Conservation (phyloP, 768 basidiomycete genomes). For the Coprinopsis sp. region DNA sequence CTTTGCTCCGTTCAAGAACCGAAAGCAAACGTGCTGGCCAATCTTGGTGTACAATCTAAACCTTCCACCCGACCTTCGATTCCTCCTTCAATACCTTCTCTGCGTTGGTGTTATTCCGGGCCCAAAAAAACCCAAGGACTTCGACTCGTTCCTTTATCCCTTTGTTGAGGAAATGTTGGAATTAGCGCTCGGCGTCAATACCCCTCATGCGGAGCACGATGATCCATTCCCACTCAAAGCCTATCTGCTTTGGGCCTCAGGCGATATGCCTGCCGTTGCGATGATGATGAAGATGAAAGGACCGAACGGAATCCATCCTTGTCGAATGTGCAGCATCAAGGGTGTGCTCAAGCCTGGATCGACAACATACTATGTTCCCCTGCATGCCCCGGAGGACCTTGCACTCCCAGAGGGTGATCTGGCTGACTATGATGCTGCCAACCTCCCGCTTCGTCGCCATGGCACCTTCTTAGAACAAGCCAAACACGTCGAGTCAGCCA, state of each 20-base stretch:
- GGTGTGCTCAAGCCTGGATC: constrained; percentile 16
- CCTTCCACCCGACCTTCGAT: constrained; percentile 27
- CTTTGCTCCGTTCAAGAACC: constrained; percentile 32
- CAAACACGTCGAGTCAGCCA: no score
- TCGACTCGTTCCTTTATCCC: constrained; percentile 40
- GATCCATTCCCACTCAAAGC: constrained; percentile 13
- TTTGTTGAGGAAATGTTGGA: constrained; percentile 32
- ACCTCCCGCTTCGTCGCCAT: constrained; percentile 35
- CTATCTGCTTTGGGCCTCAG: constrained; percentile 16
- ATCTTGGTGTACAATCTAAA: constrained; percentile 36
- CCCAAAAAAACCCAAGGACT: constrained; percentile 37
- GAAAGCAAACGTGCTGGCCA: constrained; percentile 34
- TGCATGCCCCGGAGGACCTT: constrained; percentile 19
- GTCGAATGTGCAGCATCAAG: constrained; percentile 32
- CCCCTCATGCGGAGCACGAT: constrained; percentile 19
- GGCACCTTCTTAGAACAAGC: no score
- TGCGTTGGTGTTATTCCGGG: constrained; percentile 42
- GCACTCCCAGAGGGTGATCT: constrained; percentile 1
- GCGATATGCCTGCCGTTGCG: constrained; percentile 20
- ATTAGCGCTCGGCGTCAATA: constrained; percentile 32
- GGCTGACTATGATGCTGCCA: constrained; percentile 18
- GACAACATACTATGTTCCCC: constrained; percentile 26
- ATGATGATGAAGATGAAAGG: constrained; percentile 34
- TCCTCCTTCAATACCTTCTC: constrained; percentile 31
- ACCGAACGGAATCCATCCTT: constrained; percentile 32